Evolutionary conservation across 1,139 yeast species (phyloP), one percentile per base, ranked within the genome.

Genomic region (Pichia sp.): DNA sequence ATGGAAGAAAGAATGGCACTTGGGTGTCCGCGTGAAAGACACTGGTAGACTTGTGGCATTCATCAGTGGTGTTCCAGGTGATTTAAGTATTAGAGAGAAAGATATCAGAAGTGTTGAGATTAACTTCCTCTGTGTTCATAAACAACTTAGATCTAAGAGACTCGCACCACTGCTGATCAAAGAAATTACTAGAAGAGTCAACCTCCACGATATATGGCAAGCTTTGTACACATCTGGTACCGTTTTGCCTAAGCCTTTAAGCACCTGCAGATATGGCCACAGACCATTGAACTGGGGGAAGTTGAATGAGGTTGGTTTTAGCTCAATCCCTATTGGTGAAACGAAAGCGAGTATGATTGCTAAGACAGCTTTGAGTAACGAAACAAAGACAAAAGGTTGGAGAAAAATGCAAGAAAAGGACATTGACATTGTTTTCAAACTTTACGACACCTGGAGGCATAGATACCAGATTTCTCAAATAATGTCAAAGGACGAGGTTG

Each of bases 221-320:
- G 98, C 98, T 0, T 69, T 93, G 42, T 87, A 86, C 59, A 88
- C 99, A 11, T 96, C 93, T 0, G 98, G 98, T 6, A 74, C 79
- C 6, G 78, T 86, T 6, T 68, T 91, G 42, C 99, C 99, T 15
- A 79, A 91, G 17, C 99, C 99, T 0, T 73, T 91, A 8, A 67
- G 94, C n/a, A 78, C 86, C 2, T 80, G 94, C 56, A 74, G 97
- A 46, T 93, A 93, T 60, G 83, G 85, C 34, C 99, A 91, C 61
- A 81, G 98, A 49, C 94, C 97, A 3, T 66, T 91, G 46, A 83
- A 91, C 57, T 91, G 98, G 98, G 66, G 75, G 16, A 91, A 86
- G 55, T 69, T 91, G 23, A 69, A 82, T 52, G 96, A 86, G 37
- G 95, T 87, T 34, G 97, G 96, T 1, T 93, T 91, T 52, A 74